Conservation (phyloP, 2,329 filamentous ascomycete genomes). For the Septoria linicola region DNA sequence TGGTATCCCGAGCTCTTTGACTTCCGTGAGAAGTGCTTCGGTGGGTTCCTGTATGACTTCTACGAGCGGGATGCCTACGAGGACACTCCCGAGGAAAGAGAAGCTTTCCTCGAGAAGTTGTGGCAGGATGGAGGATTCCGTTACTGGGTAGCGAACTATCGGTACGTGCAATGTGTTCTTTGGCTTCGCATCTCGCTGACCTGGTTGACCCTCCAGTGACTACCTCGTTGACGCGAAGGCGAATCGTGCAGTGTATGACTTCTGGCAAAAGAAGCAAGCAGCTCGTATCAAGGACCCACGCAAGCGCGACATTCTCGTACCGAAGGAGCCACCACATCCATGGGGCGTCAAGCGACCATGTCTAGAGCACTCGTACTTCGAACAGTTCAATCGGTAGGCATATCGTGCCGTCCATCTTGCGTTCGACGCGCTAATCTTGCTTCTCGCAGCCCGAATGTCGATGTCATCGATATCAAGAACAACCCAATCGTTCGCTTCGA, state of each 20-base stretch:
- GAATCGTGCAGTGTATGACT: conserved; percentile 46
- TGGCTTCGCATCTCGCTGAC: background rate
- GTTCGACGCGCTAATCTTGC: too few relatives aligned
- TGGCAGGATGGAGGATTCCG: conserved; percentile 25
- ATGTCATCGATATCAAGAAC: conserved; percentile 40
- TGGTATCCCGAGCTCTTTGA: conserved; percentile 51
- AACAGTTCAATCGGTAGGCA: conserved; percentile 41
- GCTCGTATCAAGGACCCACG: conserved; percentile 51
- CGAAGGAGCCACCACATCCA: conserved; percentile 47
- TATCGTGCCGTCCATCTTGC: too few relatives aligned
- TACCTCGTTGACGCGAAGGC: conserved; percentile 19
- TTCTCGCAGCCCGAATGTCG: conserved; percentile 7
- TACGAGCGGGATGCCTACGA: conserved; percentile 54
- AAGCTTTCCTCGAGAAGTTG: conserved; percentile 33
- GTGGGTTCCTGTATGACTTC: conserved; percentile 60
- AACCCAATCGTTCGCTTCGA: conserved; percentile 21
- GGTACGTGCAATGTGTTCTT: background rate
- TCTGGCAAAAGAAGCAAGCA: conserved; percentile 56
- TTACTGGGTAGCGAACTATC: conserved; percentile 25
- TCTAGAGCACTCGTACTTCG: conserved; percentile 50
- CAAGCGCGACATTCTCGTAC: conserved; percentile 54
- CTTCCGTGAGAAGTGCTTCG: conserved; percentile 51
- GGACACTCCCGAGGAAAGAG: conserved; percentile 44
- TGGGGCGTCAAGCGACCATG: conserved; percentile 48
- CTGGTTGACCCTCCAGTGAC: background rate